Evolutionary conservation across 805 yeast species (phyloP).

Genomic region (Metschnikowia koreensis): DNA sequence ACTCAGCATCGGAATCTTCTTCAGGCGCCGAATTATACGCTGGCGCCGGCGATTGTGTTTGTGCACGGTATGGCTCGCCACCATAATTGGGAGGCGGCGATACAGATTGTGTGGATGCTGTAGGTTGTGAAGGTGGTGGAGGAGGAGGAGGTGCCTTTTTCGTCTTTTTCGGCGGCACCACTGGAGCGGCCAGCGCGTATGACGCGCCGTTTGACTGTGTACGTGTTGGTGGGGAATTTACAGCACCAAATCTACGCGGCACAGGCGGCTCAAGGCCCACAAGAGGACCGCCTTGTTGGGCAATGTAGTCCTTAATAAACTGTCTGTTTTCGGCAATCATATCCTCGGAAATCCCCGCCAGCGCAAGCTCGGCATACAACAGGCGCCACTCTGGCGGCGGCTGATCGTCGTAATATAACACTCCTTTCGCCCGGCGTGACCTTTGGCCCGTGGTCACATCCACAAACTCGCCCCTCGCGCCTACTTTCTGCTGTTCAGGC

Average conservation of each 20-base stretch:
- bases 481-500: slow-evolving; percentile 33
- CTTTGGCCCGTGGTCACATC: slow-evolving; percentile 53
- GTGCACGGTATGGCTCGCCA: background rate
- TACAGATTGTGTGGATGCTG: slow-evolving; percentile 2
- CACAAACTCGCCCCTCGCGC: slow-evolving; percentile 64
- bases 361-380: slow-evolving; percentile 67
- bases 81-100: slow-evolving; percentile 9
- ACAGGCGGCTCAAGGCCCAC: slow-evolving; percentile 84
- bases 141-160: slow-evolving; percentile 18
- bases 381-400: slow-evolving; percentile 87
- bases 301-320: slow-evolving; percentile 75
- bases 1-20: background rate
- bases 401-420: slow-evolving; percentile 68
- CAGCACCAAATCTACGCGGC: slow-evolving; percentile 45
- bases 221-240: background rate
- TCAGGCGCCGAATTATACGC: slow-evolving; percentile 1
- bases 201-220: background rate
- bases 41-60: slow-evolving; percentile 9
- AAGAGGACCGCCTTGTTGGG: slow-evolving; percentile 73
- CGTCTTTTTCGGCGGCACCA: slow-evolving; percentile 7
- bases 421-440: slow-evolving; percentile 54
- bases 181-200: slow-evolving; percentile 2
- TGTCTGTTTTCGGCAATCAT: slow-evolving; percentile 86
- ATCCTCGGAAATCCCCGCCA: slow-evolving; percentile 80
- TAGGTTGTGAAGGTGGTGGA: slow-evolving; percentile 14